Base-by-base conservation (phyloP, 75 land plant genomes). In the Cupressus sempervirens region DNA sequence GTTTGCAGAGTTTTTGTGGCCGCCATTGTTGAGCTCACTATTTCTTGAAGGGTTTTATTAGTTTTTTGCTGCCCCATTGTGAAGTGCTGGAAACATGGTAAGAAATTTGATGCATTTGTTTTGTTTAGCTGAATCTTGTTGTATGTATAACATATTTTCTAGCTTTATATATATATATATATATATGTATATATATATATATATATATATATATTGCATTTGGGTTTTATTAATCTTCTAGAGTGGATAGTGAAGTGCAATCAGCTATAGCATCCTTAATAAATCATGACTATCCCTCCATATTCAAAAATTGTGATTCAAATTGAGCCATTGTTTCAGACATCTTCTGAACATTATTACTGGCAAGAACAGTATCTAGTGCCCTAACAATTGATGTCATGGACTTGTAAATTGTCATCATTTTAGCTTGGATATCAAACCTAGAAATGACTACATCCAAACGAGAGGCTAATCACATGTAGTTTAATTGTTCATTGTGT, bases 381-480 rank as follows among this genome's bases (percentile, higher is more conserved):
- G 97, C 91, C 84, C 88, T 93, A 50, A 95, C 97, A 85, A 95
- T 94, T 41, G 82, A 62, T 18, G 85, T 87, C 97, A 95, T 96
- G 86, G 94, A 92, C 81, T 95, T 92, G 84, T 79, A 84, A 76
- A 96, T 92, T 67, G 87, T 86, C 91, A 82, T 82, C 91, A 89
- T 95, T 90, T 95, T 96, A 82, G 92, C 90, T 90, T 96, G 98
- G 35, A 95, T 92, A 76, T 92, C 94, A 82, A 96, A 91, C 35
- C 97, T 88, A 32, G 98, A 90, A 30, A 95, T 95, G 73, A 96
- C 98, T 50, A 97, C 98, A 82, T 96, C 98, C 74, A 96, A 91
- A n/a, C 98, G 94, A 34, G 98, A 96, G 36, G 98, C 75, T 56
- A 96, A 89, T 15, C 98, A 94, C 88, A 96, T 91, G 88, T 96